Base-by-base conservation (phyloP, 306 rosid species). In the Inga laurina region DNA sequence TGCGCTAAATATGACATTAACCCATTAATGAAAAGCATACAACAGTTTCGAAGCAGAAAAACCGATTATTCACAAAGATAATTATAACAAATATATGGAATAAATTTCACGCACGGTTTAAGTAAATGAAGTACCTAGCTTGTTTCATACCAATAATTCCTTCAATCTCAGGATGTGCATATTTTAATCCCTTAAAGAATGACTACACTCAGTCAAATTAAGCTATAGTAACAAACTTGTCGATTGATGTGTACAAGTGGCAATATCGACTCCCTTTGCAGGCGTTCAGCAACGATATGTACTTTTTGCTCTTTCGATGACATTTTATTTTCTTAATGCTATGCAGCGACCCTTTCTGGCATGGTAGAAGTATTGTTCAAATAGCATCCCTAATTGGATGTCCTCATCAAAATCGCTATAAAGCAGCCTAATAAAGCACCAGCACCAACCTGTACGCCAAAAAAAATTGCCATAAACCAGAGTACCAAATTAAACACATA, bases 361-460 rank as follows among this genome's bases (percentile, higher is more conserved):
- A 62, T 45, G 67, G 34, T 77, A 69, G 57, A 83, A 46, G 34
- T 72, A 85, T 73, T 3, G 74, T 59, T 62, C 54, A 44, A 68
- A 64, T 35, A 59, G 59, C 75, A 83, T 75, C 68, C 78, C 78
- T 85, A 87, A 66, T 70, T 45, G 72, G 88, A 62, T 64, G 45
- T 86, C 74, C 86, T 84, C 88, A 85, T 86, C 35, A 95, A 79
- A 83, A 77, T 86, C 13, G 97, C 96, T 71, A 95, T 76, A 76
- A 92, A 10, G 87, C 93, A 91, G 77, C 99, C 99, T 88, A 92
- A 52, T 74, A 95, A 21, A 51, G 94, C 92, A 81, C 99, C 99
- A 19, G 94, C 94, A 86, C 76, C 75, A 86, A 93, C 99, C 98
- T 95, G 90, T 19, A 71, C 35, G 8, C 69, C 69, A 43, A 15